Evolutionary conservation across 495 filamentous ascomycete species (phyloP), one percentile per base, ranked within the genome.

Genomic region (Annulohypoxylon bovei): DNA sequence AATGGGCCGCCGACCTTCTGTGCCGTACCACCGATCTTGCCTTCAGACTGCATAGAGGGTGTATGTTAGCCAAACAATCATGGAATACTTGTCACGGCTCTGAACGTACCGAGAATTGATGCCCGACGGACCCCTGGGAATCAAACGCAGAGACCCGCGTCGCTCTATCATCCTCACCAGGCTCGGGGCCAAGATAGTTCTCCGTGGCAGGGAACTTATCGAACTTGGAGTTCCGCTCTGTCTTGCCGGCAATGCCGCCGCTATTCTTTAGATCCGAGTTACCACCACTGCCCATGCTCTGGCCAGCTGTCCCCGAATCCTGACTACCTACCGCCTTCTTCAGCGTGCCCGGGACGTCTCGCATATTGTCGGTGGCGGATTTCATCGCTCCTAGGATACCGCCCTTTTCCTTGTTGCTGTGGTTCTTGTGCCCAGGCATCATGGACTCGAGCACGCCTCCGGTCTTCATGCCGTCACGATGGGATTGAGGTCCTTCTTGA

Each of bases 1-100:
- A 88, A 77, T 0, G 85, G 85, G 0, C 87, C 88, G n/a, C 87
- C 86, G 6, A 89, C 62, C 35, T 75, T 81, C 55, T 89, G 77
- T 5, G 81, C 84, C 5, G 79, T 79, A 30, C 83, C 80, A 14
- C 87, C 84, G 33, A 89, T 78, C 0, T 78, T 76, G 23, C 88
- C 86, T 12, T 87, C 80, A 11, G 82, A 68, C 80, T 82, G 71
- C 4, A 56, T 18, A 40, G 42, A 3, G 0, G 22, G 20, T n/a
- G 28, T 4, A 6, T 68, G 22, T 52, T 1, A 20, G 28, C 42
- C 20, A 20, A 33, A 56, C 25, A 50, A 4, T 27, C 46, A 49
- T 8, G 6, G 23, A n/a, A n/a, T n/a, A n/a, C 5, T 6, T 42
- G 20, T 52, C 12, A 32, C 3, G 18, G 9, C 28, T 9, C 28